Evolutionary conservation across 2,329 filamentous ascomycete genomes (phyloP).

Genomic region (Botrytis fabae): DNA sequence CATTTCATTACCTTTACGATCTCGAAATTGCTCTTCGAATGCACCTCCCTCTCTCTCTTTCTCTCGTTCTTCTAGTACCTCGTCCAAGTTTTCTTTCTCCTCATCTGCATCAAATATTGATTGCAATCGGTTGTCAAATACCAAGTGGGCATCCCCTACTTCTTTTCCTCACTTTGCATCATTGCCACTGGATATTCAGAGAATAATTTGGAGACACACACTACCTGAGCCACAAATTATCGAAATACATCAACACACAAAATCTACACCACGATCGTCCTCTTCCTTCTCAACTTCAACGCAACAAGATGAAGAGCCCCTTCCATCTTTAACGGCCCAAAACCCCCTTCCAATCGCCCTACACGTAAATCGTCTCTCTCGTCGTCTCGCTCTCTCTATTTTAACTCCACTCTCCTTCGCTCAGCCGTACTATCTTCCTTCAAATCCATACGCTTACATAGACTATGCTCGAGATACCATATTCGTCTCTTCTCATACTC

Average conservation of each 20-base stretch:
- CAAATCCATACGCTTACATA: constrained; percentile 18
- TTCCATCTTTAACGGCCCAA: background rate
- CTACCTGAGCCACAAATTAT: background rate
- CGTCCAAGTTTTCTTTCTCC: background rate
- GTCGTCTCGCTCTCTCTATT: background rate
- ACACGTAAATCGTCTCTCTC: constrained; percentile 7
- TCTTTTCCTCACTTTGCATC: constrained; percentile 14
- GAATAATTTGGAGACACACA: constrained; percentile 8
- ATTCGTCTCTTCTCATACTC: background rate
- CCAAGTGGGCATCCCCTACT: background rate
- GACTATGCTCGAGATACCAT: constrained; percentile 1
- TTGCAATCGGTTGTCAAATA: background rate
- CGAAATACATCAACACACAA: background rate
- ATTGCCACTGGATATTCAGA: constrained; percentile 9
- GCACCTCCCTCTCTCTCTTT: background rate
- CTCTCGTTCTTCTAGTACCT: constrained; percentile 14
- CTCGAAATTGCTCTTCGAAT: background rate
- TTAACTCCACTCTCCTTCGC: background rate
- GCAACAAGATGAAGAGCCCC: background rate
- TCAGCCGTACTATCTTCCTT: constrained; percentile 14
- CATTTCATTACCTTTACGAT: background rate
- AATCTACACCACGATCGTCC: background rate
- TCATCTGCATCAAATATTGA: background rate
- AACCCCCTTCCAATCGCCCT: background rate
- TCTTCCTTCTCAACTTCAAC: background rate